These are phyloP conservation scores for Hymenoscyphus fructigenus DNA, from an alignment of 2,329 filamentous ascomycete genomes.

Conservation along the genomic window DNA sequence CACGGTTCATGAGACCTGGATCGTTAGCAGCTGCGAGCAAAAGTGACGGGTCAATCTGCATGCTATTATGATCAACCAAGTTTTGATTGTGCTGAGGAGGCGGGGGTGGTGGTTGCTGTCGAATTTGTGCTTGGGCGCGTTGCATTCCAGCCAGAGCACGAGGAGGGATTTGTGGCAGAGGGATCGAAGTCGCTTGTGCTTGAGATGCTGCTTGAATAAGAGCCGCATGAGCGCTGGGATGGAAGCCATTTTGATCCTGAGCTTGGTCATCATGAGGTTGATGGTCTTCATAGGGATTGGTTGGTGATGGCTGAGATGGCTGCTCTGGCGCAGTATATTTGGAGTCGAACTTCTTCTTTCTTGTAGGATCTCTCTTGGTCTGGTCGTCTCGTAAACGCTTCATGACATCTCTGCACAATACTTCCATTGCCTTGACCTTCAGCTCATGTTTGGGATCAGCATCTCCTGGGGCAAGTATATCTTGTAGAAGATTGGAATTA, in stretches of 20 bases:
- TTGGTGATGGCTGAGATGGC: constrained; percentile 20
- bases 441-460: constrained; percentile 52
- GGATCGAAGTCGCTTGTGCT: constrained; percentile 23
- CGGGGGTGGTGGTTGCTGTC: constrained; percentile 9
- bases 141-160: constrained; percentile 13
- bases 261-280: constrained; percentile 14
- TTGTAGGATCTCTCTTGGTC: constrained; percentile 51
- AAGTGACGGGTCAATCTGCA: constrained; percentile 64
- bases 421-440: constrained; percentile 66
- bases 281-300: constrained; percentile 7
- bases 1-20: constrained; percentile 32
- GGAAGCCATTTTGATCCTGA: constrained; percentile 25
- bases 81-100: constrained; percentile 26
- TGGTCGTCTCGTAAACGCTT: constrained; percentile 72
- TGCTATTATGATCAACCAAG: constrained; percentile 45
- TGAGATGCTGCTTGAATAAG: constrained; percentile 36
- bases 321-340: constrained; percentile 33
- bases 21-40: constrained; percentile 51
- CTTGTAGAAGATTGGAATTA: constrained; percentile 54
- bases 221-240: constrained; percentile 28
- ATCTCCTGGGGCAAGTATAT: constrained; percentile 50
- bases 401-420: constrained; percentile 73
- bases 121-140: constrained; percentile 9
- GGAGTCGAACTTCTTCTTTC: constrained; percentile 42
- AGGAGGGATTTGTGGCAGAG: neutral